Percentiles rank a stretch among this genome's conserved stretches.
phyloP scores from a whole-genome alignment of 495 filamentous ascomycete species.

The Neurospora discreta region DNA sequence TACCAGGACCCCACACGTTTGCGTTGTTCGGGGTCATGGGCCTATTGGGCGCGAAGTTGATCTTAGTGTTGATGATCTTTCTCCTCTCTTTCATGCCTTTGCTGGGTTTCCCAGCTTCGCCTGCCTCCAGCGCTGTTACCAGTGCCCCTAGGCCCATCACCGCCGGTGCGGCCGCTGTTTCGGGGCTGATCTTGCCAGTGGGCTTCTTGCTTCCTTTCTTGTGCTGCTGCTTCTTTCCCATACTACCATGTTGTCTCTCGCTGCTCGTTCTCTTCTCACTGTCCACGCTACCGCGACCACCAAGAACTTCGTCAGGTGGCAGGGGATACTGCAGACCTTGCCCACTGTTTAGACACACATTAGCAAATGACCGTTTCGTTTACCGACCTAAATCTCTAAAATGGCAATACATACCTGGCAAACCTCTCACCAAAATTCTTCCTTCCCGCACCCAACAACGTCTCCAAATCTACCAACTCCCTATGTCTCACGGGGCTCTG shows the following conservation, averaged over 20 bases:
- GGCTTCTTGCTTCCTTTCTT: background rate
- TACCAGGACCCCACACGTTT: background rate
- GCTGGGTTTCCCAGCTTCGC: background rate
- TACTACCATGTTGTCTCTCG: background rate
- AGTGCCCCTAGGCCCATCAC: background rate
- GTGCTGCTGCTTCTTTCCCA: background rate
- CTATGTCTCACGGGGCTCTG: background rate
- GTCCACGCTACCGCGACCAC: background rate
- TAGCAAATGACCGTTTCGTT: background rate
- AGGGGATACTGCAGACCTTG: background rate
- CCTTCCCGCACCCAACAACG: background rate
- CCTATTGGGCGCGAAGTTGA: background rate
- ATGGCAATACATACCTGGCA: background rate
- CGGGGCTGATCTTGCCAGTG: background rate
- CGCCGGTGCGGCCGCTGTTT: background rate
- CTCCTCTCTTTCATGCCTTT: background rate
- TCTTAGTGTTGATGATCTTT: background rate
- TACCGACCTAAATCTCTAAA: too few species aligned
- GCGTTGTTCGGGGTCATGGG: background rate
- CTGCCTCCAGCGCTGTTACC: background rate
- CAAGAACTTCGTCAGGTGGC: background rate
- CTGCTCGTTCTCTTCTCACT: background rate
- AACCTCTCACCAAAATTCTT: background rate
- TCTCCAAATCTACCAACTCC: background rate
- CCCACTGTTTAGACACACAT: background rate